Evolutionary conservation across 139 green algal genomes (phyloP).

Genomic region (Marvania coccoides): DNA sequence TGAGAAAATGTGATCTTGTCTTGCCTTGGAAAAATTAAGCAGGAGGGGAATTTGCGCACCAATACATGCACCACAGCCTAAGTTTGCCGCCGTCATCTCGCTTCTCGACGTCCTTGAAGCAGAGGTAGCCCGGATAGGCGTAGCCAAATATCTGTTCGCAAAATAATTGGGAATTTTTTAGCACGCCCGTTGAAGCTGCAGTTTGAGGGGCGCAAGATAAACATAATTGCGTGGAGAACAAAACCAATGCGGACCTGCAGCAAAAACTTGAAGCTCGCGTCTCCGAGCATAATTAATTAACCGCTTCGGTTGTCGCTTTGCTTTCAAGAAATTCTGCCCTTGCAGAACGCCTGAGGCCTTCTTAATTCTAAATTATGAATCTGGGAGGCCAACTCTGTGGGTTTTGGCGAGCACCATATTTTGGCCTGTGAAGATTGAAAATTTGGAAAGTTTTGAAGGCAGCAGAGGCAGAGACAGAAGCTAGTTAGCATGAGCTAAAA

Average conservation of each 20-base stretch:
- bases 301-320: no score
- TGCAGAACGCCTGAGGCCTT: no score
- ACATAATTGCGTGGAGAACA: not conserved
- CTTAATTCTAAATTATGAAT: no score
- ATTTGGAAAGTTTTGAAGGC: no score
- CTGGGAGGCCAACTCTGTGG: no score
- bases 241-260: conserved; percentile 2
- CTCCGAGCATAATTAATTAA: no score
- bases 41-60: conserved; percentile 14
- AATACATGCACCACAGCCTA: conserved; percentile 44
- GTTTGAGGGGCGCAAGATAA: not conserved
- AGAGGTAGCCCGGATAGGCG: conserved; percentile 39
- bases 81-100: conserved; percentile 16
- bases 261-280: not conserved
- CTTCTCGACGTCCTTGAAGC: conserved; percentile 39
- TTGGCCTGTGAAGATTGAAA: no score
- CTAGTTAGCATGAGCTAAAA: no score
- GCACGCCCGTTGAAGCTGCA: not conserved
- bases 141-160: conserved; percentile 34
- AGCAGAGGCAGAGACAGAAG: no score
- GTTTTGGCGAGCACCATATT: no score
- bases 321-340: no score
- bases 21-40: not conserved
- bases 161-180: not conserved
- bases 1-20: not conserved